Evolutionary conservation across 2,329 filamentous ascomycete genomes (phyloP).

Genomic region (Penicillium sp.): DNA sequence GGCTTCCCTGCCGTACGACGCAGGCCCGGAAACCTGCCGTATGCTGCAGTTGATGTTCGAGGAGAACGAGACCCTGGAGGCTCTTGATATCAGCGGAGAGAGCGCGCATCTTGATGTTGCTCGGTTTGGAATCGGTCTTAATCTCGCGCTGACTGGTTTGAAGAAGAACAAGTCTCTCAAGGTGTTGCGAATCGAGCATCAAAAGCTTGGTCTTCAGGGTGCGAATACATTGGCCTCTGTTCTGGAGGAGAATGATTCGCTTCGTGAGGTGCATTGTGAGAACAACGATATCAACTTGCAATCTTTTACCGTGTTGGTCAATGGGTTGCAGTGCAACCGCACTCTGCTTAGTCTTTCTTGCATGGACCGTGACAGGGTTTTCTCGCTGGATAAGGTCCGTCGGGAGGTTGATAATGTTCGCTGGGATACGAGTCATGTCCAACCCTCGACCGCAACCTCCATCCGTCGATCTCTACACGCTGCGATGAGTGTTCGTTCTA

Average conservation of each 20-base stretch:
- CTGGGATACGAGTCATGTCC: conserved; percentile 45
- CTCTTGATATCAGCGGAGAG: conserved; percentile 73
- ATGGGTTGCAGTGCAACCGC: conserved; percentile 70
- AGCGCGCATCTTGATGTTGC: conserved; percentile 74
- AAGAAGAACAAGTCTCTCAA: conserved; percentile 68
- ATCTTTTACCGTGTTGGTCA: conserved; percentile 71
- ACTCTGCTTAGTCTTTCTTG: conserved; percentile 66
- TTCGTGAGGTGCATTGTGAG: conserved; percentile 72
- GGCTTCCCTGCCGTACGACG: conserved; percentile 72
- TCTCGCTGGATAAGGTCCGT: conserved; percentile 65
- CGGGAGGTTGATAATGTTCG: conserved; percentile 61
- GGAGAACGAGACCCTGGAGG: conserved; percentile 69
- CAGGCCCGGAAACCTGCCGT: conserved; percentile 69
- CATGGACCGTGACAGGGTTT: conserved; percentile 67
- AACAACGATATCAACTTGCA: conserved; percentile 75
- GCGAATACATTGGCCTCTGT: conserved; percentile 73
- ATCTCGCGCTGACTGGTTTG: conserved; percentile 68
- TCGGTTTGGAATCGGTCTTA: conserved; percentile 71
- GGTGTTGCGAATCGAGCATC: conserved; percentile 69
- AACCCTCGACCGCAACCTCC: conserved; percentile 44
- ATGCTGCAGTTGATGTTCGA: conserved; percentile 69
- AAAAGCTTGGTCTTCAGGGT: conserved; percentile 72
- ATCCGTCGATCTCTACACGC: conserved; percentile 53
- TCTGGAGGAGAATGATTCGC: conserved; percentile 66
- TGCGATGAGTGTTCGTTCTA: conserved; percentile 44